Percentiles rank a stretch among this genome's conserved stretches.
phyloP scores from a whole-genome alignment of 768 basidiomycete species.

The Leccinum broughii region DNA sequence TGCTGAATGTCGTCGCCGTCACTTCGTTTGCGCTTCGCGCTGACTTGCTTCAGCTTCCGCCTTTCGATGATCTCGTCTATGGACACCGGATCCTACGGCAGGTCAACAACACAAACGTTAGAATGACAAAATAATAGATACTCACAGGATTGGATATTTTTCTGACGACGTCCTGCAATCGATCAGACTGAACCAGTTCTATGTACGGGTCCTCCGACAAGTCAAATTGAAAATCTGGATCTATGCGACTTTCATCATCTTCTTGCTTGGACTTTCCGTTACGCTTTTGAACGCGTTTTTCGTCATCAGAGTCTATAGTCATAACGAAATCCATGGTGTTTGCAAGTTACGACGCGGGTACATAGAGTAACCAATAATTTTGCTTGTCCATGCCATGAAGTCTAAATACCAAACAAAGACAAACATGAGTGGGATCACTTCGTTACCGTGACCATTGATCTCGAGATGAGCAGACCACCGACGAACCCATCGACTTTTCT shows the following conservation, averaged over 20 bases:
- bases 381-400: neutral
- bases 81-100: conserved; percentile 67
- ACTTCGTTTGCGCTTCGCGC: conserved; percentile 64
- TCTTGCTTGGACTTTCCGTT: conserved; percentile 30
- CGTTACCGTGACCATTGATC: no score
- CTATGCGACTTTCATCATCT: conserved; percentile 60
- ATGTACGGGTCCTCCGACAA: conserved; percentile 67
- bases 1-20: conserved; percentile 39
- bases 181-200: conserved; percentile 48
- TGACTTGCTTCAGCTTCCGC: conserved; percentile 44
- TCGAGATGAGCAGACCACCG: neutral
- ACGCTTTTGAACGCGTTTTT: conserved; percentile 40
- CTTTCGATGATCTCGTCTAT: conserved; percentile 92
- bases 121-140: conserved; percentile 19
- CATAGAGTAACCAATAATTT: neutral
- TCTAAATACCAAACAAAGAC: conserved; percentile 18
- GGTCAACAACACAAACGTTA: conserved; percentile 6
- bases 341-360: neutral
- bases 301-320: conserved; percentile 82
- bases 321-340: conserved; percentile 63
- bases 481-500: neutral
- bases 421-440: conserved; percentile 12
- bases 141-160: conserved; percentile 61
- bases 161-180: conserved; percentile 58
- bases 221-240: conserved; percentile 86